Conservation (phyloP, 2,329 filamentous ascomycete genomes). For the Aciculosporium take region DNA sequence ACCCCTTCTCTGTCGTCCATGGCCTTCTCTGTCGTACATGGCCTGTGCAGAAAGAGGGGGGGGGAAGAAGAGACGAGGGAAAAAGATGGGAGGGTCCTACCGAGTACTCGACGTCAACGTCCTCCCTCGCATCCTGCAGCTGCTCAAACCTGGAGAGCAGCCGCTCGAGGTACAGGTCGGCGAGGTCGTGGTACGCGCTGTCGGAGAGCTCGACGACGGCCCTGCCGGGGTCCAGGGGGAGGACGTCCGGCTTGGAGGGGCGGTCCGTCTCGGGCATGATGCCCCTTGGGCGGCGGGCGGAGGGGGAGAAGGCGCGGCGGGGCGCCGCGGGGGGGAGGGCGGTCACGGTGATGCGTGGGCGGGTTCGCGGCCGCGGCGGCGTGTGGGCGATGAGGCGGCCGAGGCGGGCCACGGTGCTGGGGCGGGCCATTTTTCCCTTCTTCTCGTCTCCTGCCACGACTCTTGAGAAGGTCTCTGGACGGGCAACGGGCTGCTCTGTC, state of each 20-base stretch:
- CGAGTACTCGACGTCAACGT: slow-evolving; percentile 78
- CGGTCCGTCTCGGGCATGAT: slow-evolving; percentile 46
- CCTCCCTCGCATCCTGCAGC: slow-evolving; percentile 55
- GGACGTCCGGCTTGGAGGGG: slow-evolving; percentile 31
- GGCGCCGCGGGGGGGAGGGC: slow-evolving; percentile 1
- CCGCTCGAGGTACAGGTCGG: slow-evolving; percentile 57
- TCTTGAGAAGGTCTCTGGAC: no score
- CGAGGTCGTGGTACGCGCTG: slow-evolving; percentile 59
- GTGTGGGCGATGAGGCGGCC: slow-evolving; percentile 24
- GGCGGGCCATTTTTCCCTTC: no score
- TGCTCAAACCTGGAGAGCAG: slow-evolving; percentile 51
- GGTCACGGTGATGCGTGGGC: slow-evolving; percentile 10
- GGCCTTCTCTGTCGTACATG: no score
- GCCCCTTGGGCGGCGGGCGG: slow-evolving; percentile 25
- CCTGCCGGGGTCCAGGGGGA: slow-evolving; percentile 24
- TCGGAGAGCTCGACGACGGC: slow-evolving; percentile 50
- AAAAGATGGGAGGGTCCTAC: slow-evolving; percentile 29
- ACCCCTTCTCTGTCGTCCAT: no score
- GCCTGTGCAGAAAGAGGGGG: no score
- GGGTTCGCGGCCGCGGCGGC: slow-evolving; percentile 11
- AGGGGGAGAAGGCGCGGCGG: slow-evolving; percentile 17
- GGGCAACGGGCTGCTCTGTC: no score
- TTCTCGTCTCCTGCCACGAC: no score
- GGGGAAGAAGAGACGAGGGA: not conserved
- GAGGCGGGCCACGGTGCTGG: slow-evolving; percentile 21